These are phyloP conservation scores for Neurospora pannonica DNA, from an alignment of 495 filamentous ascomycete genomes.

Conservation along the genomic window DNA sequence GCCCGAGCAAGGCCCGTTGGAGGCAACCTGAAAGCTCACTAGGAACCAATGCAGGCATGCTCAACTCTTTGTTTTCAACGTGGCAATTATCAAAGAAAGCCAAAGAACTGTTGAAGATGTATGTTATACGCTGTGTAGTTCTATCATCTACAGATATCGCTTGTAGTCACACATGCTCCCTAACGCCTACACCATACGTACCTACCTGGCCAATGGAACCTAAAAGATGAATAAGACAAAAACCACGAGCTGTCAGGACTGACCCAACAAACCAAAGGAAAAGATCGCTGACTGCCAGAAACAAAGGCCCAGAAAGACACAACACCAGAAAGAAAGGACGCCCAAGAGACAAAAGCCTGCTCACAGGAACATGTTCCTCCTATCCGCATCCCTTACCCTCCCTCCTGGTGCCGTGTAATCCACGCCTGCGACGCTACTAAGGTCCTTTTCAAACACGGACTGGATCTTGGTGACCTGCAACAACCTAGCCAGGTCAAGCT, in stretches of 20 bases:
- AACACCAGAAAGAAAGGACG: background rate
- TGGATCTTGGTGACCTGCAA: conserved; percentile 24
- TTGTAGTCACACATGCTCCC: background rate
- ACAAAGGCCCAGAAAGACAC: background rate
- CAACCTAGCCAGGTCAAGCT: conserved; percentile 21
- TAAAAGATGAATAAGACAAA: background rate
- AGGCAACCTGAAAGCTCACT: no score
- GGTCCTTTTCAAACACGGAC: conserved; percentile 25
- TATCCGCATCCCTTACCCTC: conserved; percentile 13
- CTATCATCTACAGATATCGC: background rate
- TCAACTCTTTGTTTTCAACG: background rate
- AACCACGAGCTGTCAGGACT: background rate
- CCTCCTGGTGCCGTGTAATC: conserved; percentile 26
- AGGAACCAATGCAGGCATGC: no score
- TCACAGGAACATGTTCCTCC: conserved; percentile 25
- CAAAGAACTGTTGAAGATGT: background rate
- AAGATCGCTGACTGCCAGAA: background rate
- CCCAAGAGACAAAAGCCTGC: background rate
- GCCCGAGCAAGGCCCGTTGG: no score
- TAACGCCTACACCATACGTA: background rate
- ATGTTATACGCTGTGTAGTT: background rate
- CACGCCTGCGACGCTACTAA: conserved; percentile 17
- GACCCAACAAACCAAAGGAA: background rate
- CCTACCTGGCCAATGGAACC: background rate
- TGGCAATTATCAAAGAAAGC: background rate